These are phyloP conservation scores for Globisporangium barbulae DNA, from an alignment of 352 stramenopile genomes.

Conservation along the genomic window DNA sequence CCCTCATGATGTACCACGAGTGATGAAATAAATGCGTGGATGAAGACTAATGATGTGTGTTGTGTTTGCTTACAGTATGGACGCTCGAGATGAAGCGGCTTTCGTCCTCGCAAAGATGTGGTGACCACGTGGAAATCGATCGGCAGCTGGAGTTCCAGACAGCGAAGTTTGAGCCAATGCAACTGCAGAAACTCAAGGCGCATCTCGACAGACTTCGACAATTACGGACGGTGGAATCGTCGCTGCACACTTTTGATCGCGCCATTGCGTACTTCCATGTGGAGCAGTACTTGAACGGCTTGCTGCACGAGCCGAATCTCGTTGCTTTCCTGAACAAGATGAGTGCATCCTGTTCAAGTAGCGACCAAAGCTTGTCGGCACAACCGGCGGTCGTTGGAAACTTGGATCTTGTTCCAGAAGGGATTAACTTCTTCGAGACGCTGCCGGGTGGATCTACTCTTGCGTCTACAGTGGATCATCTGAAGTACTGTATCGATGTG, in stretches of 20 bases:
- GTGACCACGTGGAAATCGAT: constrained; percentile 56
- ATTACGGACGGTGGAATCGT: constrained; percentile 70
- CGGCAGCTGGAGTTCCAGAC: constrained; percentile 63
- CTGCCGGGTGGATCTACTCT: constrained; percentile 45
- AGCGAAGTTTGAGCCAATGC: constrained; percentile 60
- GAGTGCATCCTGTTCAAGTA: constrained; percentile 39
- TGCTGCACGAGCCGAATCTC: constrained; percentile 67
- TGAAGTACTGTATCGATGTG: constrained; percentile 84
- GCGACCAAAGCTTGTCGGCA: constrained; percentile 13
- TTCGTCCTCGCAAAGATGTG: constrained; percentile 53
- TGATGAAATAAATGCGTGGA: background rate
- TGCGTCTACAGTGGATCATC: constrained; percentile 58
- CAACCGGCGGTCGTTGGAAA: constrained; percentile 22
- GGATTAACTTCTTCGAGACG: constrained; percentile 70
- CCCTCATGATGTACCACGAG: background rate
- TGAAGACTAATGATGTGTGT: constrained; percentile 2
- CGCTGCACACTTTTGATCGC: constrained; percentile 76
- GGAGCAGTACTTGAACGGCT: constrained; percentile 77
- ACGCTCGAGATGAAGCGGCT: constrained; percentile 54
- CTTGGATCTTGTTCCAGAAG: constrained; percentile 58
- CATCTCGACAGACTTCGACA: constrained; percentile 75
- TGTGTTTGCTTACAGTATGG: constrained; percentile 32
- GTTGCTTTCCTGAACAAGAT: constrained; percentile 76
- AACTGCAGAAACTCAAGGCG: constrained; percentile 59
- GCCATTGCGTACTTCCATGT: constrained; percentile 80